Base-by-base conservation (phyloP, 208 protist genomes). In the Giardia muris region DNA sequence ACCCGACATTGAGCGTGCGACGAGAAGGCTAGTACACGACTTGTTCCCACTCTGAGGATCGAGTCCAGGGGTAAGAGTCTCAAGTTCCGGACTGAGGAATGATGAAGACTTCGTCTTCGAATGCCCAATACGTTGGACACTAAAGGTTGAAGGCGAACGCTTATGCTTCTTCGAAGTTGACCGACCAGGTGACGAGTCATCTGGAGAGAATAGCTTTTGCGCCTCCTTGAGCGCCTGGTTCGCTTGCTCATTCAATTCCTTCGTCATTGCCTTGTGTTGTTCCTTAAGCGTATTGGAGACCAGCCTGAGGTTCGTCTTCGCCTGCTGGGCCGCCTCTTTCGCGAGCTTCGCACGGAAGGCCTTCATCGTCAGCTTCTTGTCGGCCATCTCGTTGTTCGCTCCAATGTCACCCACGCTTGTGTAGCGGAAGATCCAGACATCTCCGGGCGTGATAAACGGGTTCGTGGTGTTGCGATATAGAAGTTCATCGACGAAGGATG, bases 321-420 rank as follows among this genome's bases (percentile, higher is more conserved):
- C 57, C 10, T 10, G 10, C 10, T 39, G 57, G 10, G 57, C 30
- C 19, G 57, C 57, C 10, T 76, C 57, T 30, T 76, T 76, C 57
- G 30, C 57, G 19, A 39, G 19, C 30, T 76, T 76, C 30, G 57
- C 57, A 76, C 57, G 57, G 19, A 76, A 30, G 57, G 57, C 57
- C 57, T 76, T 76, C 57, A 76, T 76, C 19, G 57, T 76, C 57
- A 76, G 10, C 57, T 76, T 76, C 57, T 76, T 76, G 57, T 76
- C 30, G 30, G 57, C 57, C 10, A 76, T 39, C 57, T 76, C 57
- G 30, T 76, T 76, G 30, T 76, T 76, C 19, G 30, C 57, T 10
- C 19, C 30, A 30, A 30, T 30, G 57, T 76, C 57, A 30, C 30
- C 30, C 10, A 30, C 30, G 30, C 19, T 39, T 76, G 57, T 39